Evolutionary conservation across 2,329 filamentous ascomycete genomes (phyloP).

Genomic region (Ophiostoma sp.): DNA sequence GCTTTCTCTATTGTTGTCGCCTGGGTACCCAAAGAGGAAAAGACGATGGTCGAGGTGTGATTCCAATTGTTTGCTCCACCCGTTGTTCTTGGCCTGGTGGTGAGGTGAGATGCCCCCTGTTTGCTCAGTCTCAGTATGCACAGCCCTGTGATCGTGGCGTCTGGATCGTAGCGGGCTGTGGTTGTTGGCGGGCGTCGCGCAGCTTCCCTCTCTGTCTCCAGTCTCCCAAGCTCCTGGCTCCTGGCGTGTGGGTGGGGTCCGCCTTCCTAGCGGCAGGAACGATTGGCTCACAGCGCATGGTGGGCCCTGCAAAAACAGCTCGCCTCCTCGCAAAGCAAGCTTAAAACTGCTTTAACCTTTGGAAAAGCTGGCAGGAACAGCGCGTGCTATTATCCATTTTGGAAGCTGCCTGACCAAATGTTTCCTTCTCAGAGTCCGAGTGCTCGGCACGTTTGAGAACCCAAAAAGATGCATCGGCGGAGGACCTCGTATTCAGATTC

Average conservation of each 20-base stretch:
- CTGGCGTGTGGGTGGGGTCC: background rate
- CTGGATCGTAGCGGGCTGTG: background rate
- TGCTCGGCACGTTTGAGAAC: background rate
- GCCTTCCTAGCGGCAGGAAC: background rate
- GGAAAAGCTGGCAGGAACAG: background rate
- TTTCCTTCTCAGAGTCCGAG: background rate
- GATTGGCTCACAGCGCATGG: constrained; percentile 9
- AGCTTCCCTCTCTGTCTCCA: background rate
- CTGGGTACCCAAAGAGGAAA: background rate
- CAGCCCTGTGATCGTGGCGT: constrained; percentile 4
- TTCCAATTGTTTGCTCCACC: background rate
- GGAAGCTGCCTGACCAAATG: background rate
- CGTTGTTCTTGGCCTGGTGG: background rate
- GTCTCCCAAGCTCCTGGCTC: background rate
- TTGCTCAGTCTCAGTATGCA: background rate
- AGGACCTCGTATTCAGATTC: constrained; percentile 5
- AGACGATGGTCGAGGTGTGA: background rate
- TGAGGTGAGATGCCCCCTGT: background rate
- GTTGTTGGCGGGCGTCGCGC: background rate
- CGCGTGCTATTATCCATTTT: background rate
- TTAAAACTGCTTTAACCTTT: background rate
- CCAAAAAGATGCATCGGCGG: background rate
- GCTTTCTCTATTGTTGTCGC: background rate
- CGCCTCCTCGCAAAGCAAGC: constrained; percentile 13
- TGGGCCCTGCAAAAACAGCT: background rate